Evolutionary conservation across 2,329 filamentous ascomycete species (phyloP).

Genomic region (Fusarium ambrosium): DNA sequence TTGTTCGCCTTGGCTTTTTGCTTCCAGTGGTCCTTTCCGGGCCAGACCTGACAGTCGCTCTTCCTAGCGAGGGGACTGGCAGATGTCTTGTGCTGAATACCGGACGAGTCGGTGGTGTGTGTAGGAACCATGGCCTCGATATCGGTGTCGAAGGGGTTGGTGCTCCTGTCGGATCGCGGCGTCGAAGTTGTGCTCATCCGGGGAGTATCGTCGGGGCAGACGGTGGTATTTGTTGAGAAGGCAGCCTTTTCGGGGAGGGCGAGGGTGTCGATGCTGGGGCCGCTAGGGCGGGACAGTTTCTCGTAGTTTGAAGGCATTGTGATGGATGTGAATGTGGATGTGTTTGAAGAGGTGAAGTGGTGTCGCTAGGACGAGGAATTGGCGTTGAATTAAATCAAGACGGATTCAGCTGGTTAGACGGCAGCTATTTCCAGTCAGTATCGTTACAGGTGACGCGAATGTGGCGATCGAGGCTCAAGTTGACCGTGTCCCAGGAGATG

Average conservation of each 20-base stretch:
- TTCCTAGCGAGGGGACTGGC: conserved; percentile 50
- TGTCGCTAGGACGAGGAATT: not conserved
- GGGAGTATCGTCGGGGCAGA: conserved; percentile 40
- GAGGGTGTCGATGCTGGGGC: conserved; percentile 41
- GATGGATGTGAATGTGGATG: conserved; percentile 10
- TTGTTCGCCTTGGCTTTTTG: conserved; percentile 70
- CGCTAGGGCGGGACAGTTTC: conserved; percentile 43
- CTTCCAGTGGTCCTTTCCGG: conserved; percentile 71
- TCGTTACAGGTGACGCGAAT: conserved; percentile 21
- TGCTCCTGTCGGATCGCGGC: conserved; percentile 57
- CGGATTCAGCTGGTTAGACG: not conserved
- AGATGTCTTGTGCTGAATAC: conserved; percentile 50
- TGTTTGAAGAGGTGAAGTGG: not conserved
- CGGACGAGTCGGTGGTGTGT: conserved; percentile 40
- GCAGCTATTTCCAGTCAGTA: conserved; percentile 33
- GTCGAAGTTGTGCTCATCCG: conserved; percentile 58
- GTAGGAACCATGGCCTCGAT: conserved; percentile 65
- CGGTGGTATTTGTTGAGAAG: conserved; percentile 44
- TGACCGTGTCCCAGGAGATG: conserved; percentile 6
- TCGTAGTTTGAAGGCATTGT: conserved; percentile 48
- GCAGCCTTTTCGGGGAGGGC: conserved; percentile 49
- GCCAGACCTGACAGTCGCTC: conserved; percentile 70
- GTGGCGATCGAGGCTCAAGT: conserved; percentile 21
- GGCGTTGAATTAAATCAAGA: not conserved
- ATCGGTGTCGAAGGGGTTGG: conserved; percentile 70